These are phyloP conservation scores for Naganishia randhawae DNA, from an alignment of 768 basidiomycete genomes.

Conservation along the genomic window DNA sequence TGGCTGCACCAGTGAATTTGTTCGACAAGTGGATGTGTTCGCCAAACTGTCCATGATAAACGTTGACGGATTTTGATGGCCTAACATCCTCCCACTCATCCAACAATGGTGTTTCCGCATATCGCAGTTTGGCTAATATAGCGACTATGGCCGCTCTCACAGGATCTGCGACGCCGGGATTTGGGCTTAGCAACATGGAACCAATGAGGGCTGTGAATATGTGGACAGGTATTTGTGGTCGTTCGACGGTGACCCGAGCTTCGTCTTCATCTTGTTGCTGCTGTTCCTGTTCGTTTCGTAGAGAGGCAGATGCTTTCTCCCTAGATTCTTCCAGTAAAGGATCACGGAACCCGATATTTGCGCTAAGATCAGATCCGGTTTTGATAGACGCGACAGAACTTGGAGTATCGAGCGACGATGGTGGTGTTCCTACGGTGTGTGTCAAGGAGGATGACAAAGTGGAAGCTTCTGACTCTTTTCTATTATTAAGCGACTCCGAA, in stretches of 20 bases:
- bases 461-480: constrained; percentile 12
- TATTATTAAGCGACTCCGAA: constrained; percentile 14
- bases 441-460: constrained; percentile 21
- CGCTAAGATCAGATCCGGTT: constrained; percentile 10
- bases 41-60: constrained; percentile 23
- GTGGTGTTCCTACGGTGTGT: constrained; percentile 21
- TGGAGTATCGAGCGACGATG: constrained; percentile 20
- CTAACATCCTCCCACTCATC: constrained; percentile 27
- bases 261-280: constrained; percentile 26
- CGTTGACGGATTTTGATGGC: background rate
- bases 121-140: constrained; percentile 66
- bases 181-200: constrained; percentile 76
- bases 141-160: constrained; percentile 74
- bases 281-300: constrained; percentile 8
- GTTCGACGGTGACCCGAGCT: constrained; percentile 30
- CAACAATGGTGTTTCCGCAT: constrained; percentile 52
- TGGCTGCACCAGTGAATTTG: constrained; percentile 46
- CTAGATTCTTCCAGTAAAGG: constrained; percentile 7
- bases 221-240: constrained; percentile 62
- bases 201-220: constrained; percentile 89
- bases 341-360: background rate
- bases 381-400: constrained; percentile 13
- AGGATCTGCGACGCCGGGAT: constrained; percentile 66
- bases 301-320: background rate
- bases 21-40: constrained; percentile 15